phyloP scores from a whole-genome alignment of 176 grass and related monocot genomes.

The Triticum urartu region DNA sequence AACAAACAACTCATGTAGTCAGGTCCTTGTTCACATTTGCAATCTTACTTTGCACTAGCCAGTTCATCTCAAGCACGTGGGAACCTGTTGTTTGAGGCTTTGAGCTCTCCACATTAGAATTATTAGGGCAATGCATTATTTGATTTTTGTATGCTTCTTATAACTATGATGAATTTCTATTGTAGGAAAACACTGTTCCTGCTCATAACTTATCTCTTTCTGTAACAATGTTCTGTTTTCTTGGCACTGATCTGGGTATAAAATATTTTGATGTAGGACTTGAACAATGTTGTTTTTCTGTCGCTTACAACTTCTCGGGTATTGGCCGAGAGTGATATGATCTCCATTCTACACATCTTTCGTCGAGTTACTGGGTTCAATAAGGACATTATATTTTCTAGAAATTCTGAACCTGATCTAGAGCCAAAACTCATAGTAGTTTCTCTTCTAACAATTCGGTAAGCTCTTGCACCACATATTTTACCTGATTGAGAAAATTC shows the following conservation, averaged over 20 bases:
- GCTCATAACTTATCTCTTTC: not conserved
- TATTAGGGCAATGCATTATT: not conserved
- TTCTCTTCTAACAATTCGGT: conserved; percentile 76
- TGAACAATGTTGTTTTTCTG: conserved; percentile 66
- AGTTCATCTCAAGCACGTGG: not conserved
- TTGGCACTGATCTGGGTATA: not conserved
- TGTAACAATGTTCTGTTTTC: conserved; percentile 25
- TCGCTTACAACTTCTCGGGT: conserved; percentile 62
- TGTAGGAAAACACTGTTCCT: not conserved
- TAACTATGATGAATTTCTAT: conserved; percentile 3
- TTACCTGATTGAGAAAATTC: not conserved
- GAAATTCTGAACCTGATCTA: conserved; percentile 68
- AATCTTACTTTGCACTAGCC: not conserved
- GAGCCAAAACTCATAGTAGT: conserved; percentile 80
- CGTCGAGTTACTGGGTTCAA: conserved; percentile 61
- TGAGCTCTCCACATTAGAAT: not conserved
- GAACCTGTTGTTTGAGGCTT: not conserved
- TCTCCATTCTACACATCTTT: conserved; percentile 58
- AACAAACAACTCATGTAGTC: not conserved
- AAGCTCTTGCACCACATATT: conserved; percentile 29
- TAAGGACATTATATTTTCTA: conserved; percentile 79
- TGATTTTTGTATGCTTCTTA: not conserved
- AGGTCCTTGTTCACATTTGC: not conserved
- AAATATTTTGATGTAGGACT: conserved; percentile 53
- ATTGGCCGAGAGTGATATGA: conserved; percentile 70